phyloP scores from a whole-genome alignment of 2,329 filamentous ascomycete genomes.

The Fusarium duplospermum region DNA sequence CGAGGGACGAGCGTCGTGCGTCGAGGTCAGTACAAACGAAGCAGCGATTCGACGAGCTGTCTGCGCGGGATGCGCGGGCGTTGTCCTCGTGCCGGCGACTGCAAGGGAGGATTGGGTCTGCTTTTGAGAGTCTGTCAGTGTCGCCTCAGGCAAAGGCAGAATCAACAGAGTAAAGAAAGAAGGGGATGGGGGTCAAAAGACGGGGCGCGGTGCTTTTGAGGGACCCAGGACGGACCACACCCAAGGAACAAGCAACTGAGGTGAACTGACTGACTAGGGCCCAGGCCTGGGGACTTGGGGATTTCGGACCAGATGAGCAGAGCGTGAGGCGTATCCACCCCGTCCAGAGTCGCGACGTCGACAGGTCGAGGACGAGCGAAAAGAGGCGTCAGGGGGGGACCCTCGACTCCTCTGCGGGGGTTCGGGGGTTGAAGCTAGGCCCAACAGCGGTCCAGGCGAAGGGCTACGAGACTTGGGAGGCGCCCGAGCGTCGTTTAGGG shows the following conservation, averaged over 20 bases:
- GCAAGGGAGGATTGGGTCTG: conserved; percentile 39
- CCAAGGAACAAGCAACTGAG: conserved; percentile 27
- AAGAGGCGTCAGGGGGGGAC: conserved; percentile 45
- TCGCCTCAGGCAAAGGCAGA: conserved; percentile 21
- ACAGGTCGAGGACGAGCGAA: conserved; percentile 30
- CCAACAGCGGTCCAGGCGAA: conserved; percentile 43
- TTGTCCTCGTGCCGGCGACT: conserved; percentile 29
- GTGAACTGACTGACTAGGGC: conserved; percentile 28
- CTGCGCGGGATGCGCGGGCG: conserved; percentile 26
- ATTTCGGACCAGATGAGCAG: conserved; percentile 37
- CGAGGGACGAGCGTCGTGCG: conserved; percentile 40
- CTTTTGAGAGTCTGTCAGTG: conserved; percentile 4
- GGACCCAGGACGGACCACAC: conserved; percentile 20
- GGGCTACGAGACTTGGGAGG: conserved; percentile 31
- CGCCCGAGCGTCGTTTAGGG: conserved; percentile 45
- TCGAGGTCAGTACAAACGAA: conserved; percentile 40
- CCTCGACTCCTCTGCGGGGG: conserved; percentile 44
- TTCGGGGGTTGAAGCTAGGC: conserved; percentile 43
- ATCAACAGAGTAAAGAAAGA: conserved; percentile 33
- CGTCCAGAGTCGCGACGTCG: conserved; percentile 24
- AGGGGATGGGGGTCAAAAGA: conserved; percentile 37
- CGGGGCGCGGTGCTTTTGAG: conserved; percentile 43
- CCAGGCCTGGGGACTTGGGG: conserved; percentile 2
- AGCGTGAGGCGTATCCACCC: conserved; percentile 32
- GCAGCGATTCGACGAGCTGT: conserved; percentile 29